These are phyloP conservation scores for Saccharum officinarum DNA, from an alignment of 176 grass and related monocot species.

Conservation along the genomic window DNA sequence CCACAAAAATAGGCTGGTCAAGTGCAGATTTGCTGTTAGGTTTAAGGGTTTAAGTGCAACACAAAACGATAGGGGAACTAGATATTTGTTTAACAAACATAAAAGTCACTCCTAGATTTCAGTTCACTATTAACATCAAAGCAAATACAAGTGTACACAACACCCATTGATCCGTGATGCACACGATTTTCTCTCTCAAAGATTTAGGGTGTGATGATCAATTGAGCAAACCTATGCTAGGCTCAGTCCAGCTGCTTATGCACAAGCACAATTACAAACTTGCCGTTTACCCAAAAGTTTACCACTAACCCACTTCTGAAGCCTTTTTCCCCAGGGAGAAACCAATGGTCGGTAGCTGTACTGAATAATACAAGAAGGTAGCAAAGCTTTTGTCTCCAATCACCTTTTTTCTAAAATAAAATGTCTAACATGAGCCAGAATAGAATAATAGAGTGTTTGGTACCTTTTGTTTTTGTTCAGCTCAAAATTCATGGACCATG, in stretches of 20 bases:
- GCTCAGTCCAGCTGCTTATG: neutral
- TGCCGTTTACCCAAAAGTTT: neutral
- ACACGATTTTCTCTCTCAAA: neutral
- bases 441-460: neutral
- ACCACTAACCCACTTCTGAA: neutral
- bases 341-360: neutral
- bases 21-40: neutral
- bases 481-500: neutral
- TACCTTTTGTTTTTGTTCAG: neutral
- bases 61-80: neutral
- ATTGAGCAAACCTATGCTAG: too few relatives aligned
- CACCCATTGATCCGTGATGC: neutral
- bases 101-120: too few relatives aligned
- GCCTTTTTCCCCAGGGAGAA: neutral
- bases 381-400: too few relatives aligned
- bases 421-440: neutral
- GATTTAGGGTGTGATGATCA: neutral
- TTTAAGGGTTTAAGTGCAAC: neutral
- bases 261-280: neutral
- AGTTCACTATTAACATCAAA: neutral
- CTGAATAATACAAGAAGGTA: conserved; percentile 1
- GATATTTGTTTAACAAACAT: neutral
- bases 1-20: neutral
- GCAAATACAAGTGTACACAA: neutral
- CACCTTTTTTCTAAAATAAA: neutral